Conservation (phyloP, 208 protist species). For the Leishmania gerbilli region DNA sequence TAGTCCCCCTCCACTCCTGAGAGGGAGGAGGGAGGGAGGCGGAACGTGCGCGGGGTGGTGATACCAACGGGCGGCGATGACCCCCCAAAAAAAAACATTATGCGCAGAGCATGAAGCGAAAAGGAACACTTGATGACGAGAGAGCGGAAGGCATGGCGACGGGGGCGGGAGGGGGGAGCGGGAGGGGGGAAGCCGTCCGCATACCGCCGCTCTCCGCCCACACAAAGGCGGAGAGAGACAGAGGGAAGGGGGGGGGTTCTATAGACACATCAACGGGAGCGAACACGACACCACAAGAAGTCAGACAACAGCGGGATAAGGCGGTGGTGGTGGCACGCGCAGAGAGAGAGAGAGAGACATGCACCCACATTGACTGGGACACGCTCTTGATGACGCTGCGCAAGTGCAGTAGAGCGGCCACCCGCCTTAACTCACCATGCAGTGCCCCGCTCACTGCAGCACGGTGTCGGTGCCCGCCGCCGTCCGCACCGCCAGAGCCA, state of each 20-base stretch:
- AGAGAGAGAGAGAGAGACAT: too few species aligned
- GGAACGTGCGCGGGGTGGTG: not conserved
- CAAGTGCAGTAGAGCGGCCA: not conserved
- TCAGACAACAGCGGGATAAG: not conserved
- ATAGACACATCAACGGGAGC: slow-evolving; percentile 6
- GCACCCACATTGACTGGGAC: not conserved
- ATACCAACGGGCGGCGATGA: not conserved
- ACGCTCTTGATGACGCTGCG: not conserved
- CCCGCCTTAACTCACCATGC: not conserved
- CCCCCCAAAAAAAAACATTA: not conserved
- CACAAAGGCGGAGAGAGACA: not conserved
- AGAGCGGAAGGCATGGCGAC: not conserved
- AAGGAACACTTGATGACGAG: not conserved
- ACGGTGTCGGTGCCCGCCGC: slow-evolving; percentile 18
- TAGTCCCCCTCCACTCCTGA: too few species aligned
- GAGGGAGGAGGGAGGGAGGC: not conserved
- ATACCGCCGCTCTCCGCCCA: not conserved
- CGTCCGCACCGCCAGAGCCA: slow-evolving; percentile 70
- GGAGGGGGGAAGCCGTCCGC: not conserved
- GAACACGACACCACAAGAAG: not conserved
- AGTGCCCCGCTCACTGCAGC: slow-evolving; percentile 2
- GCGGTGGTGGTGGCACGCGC: not conserved
- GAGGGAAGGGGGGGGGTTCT: not conserved
- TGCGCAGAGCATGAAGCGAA: not conserved
- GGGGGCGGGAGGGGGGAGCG: not conserved